phyloP scores from a whole-genome alignment of 176 grass and related monocot genomes.

The Typha latifolia region DNA sequence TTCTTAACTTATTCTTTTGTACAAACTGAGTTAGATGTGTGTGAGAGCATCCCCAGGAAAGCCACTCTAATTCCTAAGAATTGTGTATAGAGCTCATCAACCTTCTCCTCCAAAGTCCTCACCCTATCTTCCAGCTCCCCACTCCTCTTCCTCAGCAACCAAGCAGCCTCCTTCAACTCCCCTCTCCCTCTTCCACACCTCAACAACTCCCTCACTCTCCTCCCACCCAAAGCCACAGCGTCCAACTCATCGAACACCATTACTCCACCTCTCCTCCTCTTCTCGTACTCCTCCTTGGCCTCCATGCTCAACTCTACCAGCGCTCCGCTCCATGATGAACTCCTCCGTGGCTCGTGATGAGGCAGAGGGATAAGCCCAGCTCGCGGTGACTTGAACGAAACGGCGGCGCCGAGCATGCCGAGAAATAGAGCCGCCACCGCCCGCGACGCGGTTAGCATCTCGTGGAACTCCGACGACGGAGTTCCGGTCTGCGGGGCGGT shows the following conservation, averaged over 20 bases:
- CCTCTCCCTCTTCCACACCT: not conserved
- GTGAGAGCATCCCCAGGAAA: slow-evolving; percentile 24
- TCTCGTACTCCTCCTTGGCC: slow-evolving; percentile 64
- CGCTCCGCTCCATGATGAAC: slow-evolving; percentile 36
- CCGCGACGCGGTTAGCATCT: slow-evolving; percentile 43
- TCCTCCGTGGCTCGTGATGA: not conserved
- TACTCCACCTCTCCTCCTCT: slow-evolving; percentile 38
- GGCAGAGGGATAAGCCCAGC: slow-evolving; percentile 10
- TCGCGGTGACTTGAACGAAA: slow-evolving; percentile 50
- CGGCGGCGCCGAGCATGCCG: slow-evolving; percentile 31
- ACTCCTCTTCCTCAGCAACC: slow-evolving; percentile 29
- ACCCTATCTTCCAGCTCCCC: slow-evolving; percentile 52
- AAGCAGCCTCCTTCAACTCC: not conserved
- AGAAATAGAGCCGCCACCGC: slow-evolving; percentile 35
- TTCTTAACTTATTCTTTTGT: too few relatives aligned
- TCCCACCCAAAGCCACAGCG: slow-evolving; percentile 21
- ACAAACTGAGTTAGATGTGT: too few relatives aligned
- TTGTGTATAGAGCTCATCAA: slow-evolving; percentile 44
- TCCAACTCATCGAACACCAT: slow-evolving; percentile 34
- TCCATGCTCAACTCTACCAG: slow-evolving; percentile 55
- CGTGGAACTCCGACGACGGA: slow-evolving; percentile 15
- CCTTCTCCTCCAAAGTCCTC: slow-evolving; percentile 34
- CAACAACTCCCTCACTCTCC: slow-evolving; percentile 20
- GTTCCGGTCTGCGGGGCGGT: not conserved
- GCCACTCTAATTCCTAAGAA: slow-evolving; percentile 50